Conservation (phyloP, 768 basidiomycete genomes). For the Phaffia australis region DNA sequence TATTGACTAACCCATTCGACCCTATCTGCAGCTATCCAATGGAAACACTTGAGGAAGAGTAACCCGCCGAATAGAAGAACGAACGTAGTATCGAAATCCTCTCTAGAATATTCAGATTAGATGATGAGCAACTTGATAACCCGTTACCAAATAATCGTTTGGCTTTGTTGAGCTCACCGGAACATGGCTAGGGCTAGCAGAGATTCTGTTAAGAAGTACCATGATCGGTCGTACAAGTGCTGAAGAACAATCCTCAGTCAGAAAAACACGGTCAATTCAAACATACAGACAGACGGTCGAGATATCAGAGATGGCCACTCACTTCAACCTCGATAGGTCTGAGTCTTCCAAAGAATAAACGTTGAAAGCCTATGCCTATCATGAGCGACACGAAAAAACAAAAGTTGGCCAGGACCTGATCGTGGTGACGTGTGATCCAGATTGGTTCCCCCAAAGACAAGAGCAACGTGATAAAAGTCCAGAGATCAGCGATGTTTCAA, state of each 20-base stretch:
- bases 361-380: conserved; percentile 65
- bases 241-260: conserved; percentile 34
- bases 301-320: conserved; percentile 29
- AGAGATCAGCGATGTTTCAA: conserved; percentile 11
- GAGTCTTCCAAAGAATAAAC: conserved; percentile 81
- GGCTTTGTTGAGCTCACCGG: conserved; percentile 39
- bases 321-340: conserved; percentile 87
- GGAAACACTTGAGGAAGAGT: conserved; percentile 91
- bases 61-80: conserved; percentile 89
- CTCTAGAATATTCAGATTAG: conserved; percentile 24
- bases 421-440: conserved; percentile 5
- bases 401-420: conserved; percentile 82
- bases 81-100: conserved; percentile 45
- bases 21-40: conserved; percentile 90
- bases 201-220: conserved; percentile 97
- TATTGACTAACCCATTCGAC: conserved; percentile 72
- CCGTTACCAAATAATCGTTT: neutral
- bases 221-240: conserved; percentile 89
- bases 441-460: conserved; percentile 4
- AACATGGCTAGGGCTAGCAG: conserved; percentile 95
- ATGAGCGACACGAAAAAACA: conserved; percentile 64
- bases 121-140: neutral
- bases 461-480: neutral
- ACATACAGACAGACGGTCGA: too few relatives aligned
- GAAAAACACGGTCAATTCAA: too few relatives aligned